Conservation (phyloP, 2,329 filamentous ascomycete genomes). For the Rhynchosporium agropyri region DNA sequence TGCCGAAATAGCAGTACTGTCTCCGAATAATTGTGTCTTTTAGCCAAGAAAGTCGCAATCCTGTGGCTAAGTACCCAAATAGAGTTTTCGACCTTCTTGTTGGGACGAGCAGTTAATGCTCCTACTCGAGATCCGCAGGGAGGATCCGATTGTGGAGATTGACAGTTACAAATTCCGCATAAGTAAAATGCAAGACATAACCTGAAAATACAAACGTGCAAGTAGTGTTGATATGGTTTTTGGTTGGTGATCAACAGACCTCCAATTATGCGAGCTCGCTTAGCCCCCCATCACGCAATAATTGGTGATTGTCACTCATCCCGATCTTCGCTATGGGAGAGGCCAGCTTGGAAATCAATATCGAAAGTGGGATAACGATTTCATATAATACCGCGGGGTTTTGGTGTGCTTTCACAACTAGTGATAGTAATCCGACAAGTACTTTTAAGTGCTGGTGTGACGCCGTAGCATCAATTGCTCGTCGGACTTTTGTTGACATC, state of each 20-base stretch:
- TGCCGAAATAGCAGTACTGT: not conserved
- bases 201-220: not conserved
- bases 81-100: not conserved
- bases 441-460: slow-evolving; percentile 3
- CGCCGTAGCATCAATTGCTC: not conserved
- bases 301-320: slow-evolving; percentile 9
- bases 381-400: slow-evolving; percentile 5
- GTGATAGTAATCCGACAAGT: not conserved
- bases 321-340: slow-evolving; percentile 1
- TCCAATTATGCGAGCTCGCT: slow-evolving; percentile 3
- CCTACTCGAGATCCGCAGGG: not conserved
- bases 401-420: not conserved
- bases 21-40: not conserved
- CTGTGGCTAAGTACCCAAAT: not conserved
- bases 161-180: not conserved
- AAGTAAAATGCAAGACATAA: not conserved
- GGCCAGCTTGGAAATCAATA: slow-evolving; percentile 1
- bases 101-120: not conserved
- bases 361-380: slow-evolving; percentile 17
- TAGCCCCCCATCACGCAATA: slow-evolving; percentile 19
- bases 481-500: not conserved
- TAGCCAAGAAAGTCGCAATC: slow-evolving; percentile 15
- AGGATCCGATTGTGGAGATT: not conserved
- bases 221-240: not conserved
- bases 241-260: slow-evolving; percentile 1